Base-by-base conservation (phyloP, 2,329 filamentous ascomycete genomes). In the Neoscytalidium dimidiatum region DNA sequence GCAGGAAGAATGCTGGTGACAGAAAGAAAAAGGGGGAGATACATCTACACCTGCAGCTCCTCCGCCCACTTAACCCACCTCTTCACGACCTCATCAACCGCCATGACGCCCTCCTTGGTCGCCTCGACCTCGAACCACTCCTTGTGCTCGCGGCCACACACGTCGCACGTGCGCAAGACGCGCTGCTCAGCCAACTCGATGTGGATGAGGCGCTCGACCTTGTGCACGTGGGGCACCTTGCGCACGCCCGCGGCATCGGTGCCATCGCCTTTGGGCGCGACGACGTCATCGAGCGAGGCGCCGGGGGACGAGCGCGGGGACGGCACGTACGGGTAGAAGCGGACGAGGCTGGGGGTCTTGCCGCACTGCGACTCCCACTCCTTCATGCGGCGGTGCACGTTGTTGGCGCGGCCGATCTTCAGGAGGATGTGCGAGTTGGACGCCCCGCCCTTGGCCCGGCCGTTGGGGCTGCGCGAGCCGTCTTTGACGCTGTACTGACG, bases 91-190 rank as follows among this genome's bases (percentile, higher is more conserved):
- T 91, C 88, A 78, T 92, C 89, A 9, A 92, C 86, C 28, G 73
- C 83, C 66, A 84, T 86, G 3, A 98, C 84, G 0, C 89, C 91
- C 29, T 89, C 84, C 68, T 88, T 85, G 23, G 82, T 89, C 0
- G 92, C 91, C 67, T 92, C 88, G 1, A 97, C 88, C 79, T 96
- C 91, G 75, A 99, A 99, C 94, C 94, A 99, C 80, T 99, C 95
- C 61, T 90, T 83, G 77, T 99, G 95, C 71, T 92, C 89, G 72
- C 88, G 89, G 1, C 93, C 93, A 74, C 95, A 99, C 1, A 88
- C 85, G 4, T 83, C 82, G 72, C 95, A 99, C 61, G 86, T 85
- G 19, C 75, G 88, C 78, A 83, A 88, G 66, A 79, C 88, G 77
- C 77, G 80, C 69, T 83, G 79, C 44, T 83, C 83, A 4, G 83